These are phyloP conservation scores for Cladophialophora bantiana DNA, from an alignment of 2,329 filamentous ascomycete genomes.

Conservation along the genomic window DNA sequence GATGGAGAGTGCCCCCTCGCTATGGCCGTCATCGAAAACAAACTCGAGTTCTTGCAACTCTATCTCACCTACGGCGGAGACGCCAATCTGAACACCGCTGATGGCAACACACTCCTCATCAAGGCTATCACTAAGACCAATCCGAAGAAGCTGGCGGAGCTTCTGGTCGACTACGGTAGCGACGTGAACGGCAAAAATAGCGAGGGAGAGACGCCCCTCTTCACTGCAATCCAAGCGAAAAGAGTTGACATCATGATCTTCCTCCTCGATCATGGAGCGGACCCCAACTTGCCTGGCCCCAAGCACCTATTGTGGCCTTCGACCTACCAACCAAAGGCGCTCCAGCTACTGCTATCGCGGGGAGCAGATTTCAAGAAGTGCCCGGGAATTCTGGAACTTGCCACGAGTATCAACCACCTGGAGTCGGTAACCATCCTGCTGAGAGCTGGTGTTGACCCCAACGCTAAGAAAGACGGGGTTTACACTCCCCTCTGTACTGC, in stretches of 20 bases:
- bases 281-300: slow-evolving; percentile 72
- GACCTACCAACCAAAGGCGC: slow-evolving; percentile 64
- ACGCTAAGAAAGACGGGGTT: slow-evolving; percentile 68
- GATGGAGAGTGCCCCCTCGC: slow-evolving; percentile 64
- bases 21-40: slow-evolving; percentile 59
- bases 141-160: slow-evolving; percentile 62
- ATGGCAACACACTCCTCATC: slow-evolving; percentile 68
- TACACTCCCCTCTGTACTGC: slow-evolving; percentile 73
- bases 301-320: slow-evolving; percentile 74
- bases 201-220: slow-evolving; percentile 68
- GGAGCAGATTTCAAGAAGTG: slow-evolving; percentile 67
- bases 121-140: slow-evolving; percentile 66
- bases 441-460: slow-evolving; percentile 66
- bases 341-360: slow-evolving; percentile 64
- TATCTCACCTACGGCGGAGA: slow-evolving; percentile 69
- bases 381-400: slow-evolving; percentile 70
- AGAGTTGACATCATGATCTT: slow-evolving; percentile 64
- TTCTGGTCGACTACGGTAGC: slow-evolving; percentile 66
- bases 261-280: slow-evolving; percentile 65
- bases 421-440: slow-evolving; percentile 66
- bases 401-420: slow-evolving; percentile 68
- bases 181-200: slow-evolving; percentile 66
- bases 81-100: slow-evolving; percentile 60
- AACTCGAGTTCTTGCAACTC: slow-evolving; percentile 64
- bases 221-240: slow-evolving; percentile 65